Base-by-base conservation (phyloP, 257 asterid genomes). In the Solanum chmielewskii region DNA sequence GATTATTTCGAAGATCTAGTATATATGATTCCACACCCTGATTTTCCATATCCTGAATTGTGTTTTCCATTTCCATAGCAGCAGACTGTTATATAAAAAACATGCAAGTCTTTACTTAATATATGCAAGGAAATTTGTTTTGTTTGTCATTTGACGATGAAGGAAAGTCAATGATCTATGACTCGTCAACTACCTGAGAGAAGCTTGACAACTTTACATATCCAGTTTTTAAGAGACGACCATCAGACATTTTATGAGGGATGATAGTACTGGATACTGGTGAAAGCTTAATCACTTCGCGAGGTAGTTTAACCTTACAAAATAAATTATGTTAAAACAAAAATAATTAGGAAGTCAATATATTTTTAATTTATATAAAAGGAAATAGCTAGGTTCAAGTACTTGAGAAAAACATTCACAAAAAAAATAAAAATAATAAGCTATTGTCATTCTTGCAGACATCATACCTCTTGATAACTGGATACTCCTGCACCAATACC, bases 21-120 rank as follows among this genome's bases (percentile, higher is more conserved):
- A 96, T 96, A 88, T 94, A 96, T 27, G 99, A 94, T 35, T 95
- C 98, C n/a, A 96, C 99, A 8, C 98, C 99, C 89, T 92, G 93
- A 84, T 90, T 90, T 93, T 96, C 98, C 99, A 95, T 95, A 86
- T 93, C 96, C 68, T 87, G 84, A 87, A 95, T 93, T 16, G 98
- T 90, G 89, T 95, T 92, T 87, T 96, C 98, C 97, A 96, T 93
- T 86, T 96, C 98, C 76, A 81, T 59, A 39, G 98, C 99, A 78
- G 99, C 98, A 87, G 92, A 93, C 99, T 96, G 91, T 85, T 87
- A 86, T 77, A 68, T 82, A 42, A 21, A 75, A 47, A 75, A 27
- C 44, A 85, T 27, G 47, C 9, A 10, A 47, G 60, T 29, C 35
- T 5, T 88, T 44, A 88, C 60, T 81, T 71, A 44, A 74, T 23